These are phyloP conservation scores for Rubia tinctorum DNA, from an alignment of 305 asterid genomes.

Conservation along the genomic window DNA sequence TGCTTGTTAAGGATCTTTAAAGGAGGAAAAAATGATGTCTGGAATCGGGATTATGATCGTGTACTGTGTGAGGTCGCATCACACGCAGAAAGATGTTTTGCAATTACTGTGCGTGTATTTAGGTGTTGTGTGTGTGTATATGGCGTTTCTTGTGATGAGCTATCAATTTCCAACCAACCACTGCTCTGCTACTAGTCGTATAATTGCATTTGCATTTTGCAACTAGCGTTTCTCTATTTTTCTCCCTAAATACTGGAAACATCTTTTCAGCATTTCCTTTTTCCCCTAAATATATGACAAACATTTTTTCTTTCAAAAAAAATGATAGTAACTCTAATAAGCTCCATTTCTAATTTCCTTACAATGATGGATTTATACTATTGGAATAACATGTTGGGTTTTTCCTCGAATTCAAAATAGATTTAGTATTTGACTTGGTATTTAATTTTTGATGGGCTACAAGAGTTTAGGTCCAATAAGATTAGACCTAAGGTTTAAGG, in stretches of 20 bases:
- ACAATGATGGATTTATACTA: too few relatives aligned
- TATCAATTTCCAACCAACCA: neutral
- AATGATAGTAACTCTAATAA: too few relatives aligned
- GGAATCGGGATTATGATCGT: slow-evolving; percentile 14
- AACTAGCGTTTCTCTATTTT: neutral
- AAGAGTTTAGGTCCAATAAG: too few relatives aligned
- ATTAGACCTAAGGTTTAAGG: too few relatives aligned
- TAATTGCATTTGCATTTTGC: neutral
- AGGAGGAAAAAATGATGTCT: slow-evolving; percentile 52
- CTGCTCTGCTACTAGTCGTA: neutral
- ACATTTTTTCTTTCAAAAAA: too few relatives aligned
- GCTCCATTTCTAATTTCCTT: too few relatives aligned
- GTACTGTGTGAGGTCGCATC: slow-evolving; percentile 26
- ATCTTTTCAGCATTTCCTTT: too few relatives aligned
- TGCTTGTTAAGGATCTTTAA: slow-evolving; percentile 21
- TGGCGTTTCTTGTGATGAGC: slow-evolving; percentile 14
- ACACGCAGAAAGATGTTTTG: neutral
- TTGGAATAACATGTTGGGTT: too few relatives aligned
- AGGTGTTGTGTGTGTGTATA: slow-evolving; percentile 7
- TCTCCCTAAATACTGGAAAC: neutral
- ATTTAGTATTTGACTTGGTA: too few relatives aligned
- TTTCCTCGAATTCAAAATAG: too few relatives aligned
- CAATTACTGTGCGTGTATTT: neutral
- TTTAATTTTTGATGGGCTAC: too few relatives aligned
- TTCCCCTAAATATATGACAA: too few relatives aligned